phyloP scores from a whole-genome alignment of 768 basidiomycete species.

The Leccinum barrowsii region DNA sequence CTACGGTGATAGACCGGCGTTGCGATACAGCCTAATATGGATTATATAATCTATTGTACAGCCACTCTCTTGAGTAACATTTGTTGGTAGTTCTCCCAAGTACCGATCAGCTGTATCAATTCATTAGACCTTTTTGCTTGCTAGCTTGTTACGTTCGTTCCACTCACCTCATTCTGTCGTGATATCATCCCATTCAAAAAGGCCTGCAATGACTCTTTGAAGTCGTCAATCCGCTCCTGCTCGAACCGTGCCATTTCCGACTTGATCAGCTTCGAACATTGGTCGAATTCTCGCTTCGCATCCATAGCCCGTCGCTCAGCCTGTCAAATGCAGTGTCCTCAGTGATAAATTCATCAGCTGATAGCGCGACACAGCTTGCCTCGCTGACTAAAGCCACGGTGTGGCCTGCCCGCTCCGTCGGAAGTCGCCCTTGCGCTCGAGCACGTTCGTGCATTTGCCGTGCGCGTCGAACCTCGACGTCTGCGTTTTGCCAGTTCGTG shows the following conservation, averaged over 20 bases:
- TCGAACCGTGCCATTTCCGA: slow-evolving; percentile 89
- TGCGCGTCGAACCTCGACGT: slow-evolving; percentile 67
- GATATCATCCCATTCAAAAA: slow-evolving; percentile 87
- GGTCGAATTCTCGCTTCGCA: slow-evolving; percentile 85
- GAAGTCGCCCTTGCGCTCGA: slow-evolving; percentile 69
- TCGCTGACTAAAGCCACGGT: slow-evolving; percentile 78
- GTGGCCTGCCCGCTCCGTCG: slow-evolving; percentile 51
- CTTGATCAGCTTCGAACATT: slow-evolving; percentile 80
- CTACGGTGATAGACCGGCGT: background rate
- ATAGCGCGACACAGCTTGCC: slow-evolving; percentile 38
- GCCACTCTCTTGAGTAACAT: slow-evolving; percentile 49
- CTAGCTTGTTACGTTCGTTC: no score
- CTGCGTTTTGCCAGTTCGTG: slow-evolving; percentile 75
- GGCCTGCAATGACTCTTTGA: slow-evolving; percentile 76
- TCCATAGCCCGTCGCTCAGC: slow-evolving; percentile 83
- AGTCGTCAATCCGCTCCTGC: slow-evolving; percentile 89
- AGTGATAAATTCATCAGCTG: background rate
- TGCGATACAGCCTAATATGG: background rate
- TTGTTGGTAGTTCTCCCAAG: slow-evolving; percentile 84
- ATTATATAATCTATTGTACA: slow-evolving; percentile 9
- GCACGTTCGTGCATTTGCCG: slow-evolving; percentile 80
- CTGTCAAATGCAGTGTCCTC: slow-evolving; percentile 56
- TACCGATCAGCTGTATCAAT: slow-evolving; percentile 56
- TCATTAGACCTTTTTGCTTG: background rate
- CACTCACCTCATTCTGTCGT: slow-evolving; percentile 72